These are phyloP conservation scores for Prillingera fragicola DNA, from an alignment of 1,284 basidiomycete genomes.

Conservation along the genomic window DNA sequence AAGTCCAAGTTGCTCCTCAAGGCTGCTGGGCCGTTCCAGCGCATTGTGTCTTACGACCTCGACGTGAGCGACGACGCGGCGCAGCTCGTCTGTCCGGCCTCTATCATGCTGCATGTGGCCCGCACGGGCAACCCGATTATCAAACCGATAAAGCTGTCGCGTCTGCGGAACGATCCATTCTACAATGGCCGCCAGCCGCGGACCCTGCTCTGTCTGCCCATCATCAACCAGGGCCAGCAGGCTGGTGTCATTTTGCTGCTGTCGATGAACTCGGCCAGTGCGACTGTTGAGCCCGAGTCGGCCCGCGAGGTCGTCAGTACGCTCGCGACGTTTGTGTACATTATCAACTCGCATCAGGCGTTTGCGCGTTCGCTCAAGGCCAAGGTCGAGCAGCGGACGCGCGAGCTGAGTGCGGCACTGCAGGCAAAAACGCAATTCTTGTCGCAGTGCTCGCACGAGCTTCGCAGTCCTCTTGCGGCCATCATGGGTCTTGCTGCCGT, in stretches of 20 bases:
- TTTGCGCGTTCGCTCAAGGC: slow-evolving; percentile 28
- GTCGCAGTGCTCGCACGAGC: slow-evolving; percentile 48
- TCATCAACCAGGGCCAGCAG: slow-evolving; percentile 30
- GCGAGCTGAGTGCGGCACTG: slow-evolving; percentile 29
- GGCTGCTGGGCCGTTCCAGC: slow-evolving; percentile 30
- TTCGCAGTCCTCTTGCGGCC: slow-evolving; percentile 48
- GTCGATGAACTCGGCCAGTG: slow-evolving; percentile 20
- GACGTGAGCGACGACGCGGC: slow-evolving; percentile 21
- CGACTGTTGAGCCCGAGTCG: slow-evolving; percentile 19
- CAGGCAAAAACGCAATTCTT: slow-evolving; percentile 38
- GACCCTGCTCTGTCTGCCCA: slow-evolving; percentile 31
- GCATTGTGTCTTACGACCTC: slow-evolving; percentile 29
- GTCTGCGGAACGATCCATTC: slow-evolving; percentile 29
- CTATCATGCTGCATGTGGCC: slow-evolving; percentile 35
- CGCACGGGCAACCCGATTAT: slow-evolving; percentile 29
- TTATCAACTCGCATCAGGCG: slow-evolving; percentile 28
- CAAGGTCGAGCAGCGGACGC: slow-evolving; percentile 30
- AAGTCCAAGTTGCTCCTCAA: slow-evolving; percentile 22
- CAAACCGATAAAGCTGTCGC: slow-evolving; percentile 10
- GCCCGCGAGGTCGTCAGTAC: slow-evolving; percentile 24
- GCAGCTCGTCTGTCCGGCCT: slow-evolving; percentile 24
- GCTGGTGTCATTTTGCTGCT: slow-evolving; percentile 33
- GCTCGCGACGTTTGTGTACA: slow-evolving; percentile 34
- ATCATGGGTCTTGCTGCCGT: slow-evolving; percentile 46
- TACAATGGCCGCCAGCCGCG: slow-evolving; percentile 25